These are phyloP conservation scores for Lactarius vividus DNA, from an alignment of 768 basidiomycete species.

Conservation along the genomic window DNA sequence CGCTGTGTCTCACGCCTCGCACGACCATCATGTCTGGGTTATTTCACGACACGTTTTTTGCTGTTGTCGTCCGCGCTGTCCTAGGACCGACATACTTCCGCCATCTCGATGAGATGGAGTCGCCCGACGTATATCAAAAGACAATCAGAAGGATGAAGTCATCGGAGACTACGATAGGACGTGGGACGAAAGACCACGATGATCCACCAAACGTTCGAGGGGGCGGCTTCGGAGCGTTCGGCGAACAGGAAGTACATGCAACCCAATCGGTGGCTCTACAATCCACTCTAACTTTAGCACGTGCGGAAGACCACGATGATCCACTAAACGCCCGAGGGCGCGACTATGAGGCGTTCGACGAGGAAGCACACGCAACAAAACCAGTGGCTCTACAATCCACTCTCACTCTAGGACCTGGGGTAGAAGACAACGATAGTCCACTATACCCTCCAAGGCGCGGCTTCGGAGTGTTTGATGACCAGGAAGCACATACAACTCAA, in stretches of 20 bases:
- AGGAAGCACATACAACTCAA: background rate
- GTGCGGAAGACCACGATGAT: conserved; percentile 9
- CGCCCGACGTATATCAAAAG: conserved; percentile 18
- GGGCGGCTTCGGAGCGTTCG: background rate
- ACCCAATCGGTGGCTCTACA: background rate
- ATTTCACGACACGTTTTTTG: conserved; percentile 34
- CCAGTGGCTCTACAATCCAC: background rate
- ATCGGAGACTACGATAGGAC: conserved; percentile 11
- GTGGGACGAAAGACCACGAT: conserved; percentile 6
- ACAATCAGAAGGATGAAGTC: background rate
- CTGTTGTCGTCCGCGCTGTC: conserved; percentile 32
- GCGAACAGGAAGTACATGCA: conserved; percentile 3
- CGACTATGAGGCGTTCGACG: background rate
- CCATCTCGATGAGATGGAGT: conserved; percentile 24
- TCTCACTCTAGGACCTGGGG: background rate
- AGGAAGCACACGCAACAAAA: background rate
- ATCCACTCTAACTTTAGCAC: background rate
- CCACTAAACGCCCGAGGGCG: background rate
- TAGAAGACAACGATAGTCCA: conserved; percentile 11
- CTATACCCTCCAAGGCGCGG: background rate
- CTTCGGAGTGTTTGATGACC: background rate
- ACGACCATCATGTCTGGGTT: conserved; percentile 25
- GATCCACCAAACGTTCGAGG: background rate
- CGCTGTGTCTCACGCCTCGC: background rate
- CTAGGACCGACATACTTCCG: conserved; percentile 30